Base-by-base conservation (phyloP, 371 early-diverging fungal species). In the Mucor irregularis region DNA sequence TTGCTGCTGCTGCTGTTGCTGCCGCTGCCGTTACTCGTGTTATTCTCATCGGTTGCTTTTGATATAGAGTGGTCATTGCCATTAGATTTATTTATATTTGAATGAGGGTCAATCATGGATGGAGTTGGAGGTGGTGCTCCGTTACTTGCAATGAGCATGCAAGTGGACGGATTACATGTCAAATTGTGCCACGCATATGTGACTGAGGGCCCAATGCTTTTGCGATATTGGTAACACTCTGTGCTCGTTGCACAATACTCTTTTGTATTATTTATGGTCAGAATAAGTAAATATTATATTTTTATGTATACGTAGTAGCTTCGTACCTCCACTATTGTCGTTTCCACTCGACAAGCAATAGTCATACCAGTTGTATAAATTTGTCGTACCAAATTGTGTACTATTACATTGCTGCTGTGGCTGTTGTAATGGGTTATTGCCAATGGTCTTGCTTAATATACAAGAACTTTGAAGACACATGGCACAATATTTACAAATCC, bases 401-500 rank as follows among this genome's bases (percentile, higher is more conserved):
- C 61, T 49, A 45, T 64, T 71, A 33, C 71, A 74, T 29, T 47
- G 24, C 29, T 25, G 19, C 24, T 21, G n/a, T 37, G 29, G 25
- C n/a, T n/a, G n/a, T n/a, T n/a, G n/a, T n/a, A n/a, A n/a, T 25
- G 13, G 6, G 21, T 46, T 58, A 21, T 42, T 35, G 9, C 64
- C 38, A 4, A 58, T 43, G 5, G 63, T 35, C 37, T 68, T 68
- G 28, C 62, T 68, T 21, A 66, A 38, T 19, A 76, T 68, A 58
- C 76, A 76, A 13, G 66, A 67, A 31, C 68, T 67, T 48, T 68
- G 64, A 22, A 76, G 53, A 53, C 76, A 76, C 73, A 73, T 73
- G 38, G 76, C 76, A 53, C 76, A 76, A 31, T 70, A 76, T 64
- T 76, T 70, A 37, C 76, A 76, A 16, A 66, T 70, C 8, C 73